A percentile compares a stretch with the other conserved stretches of the same genome.
phyloP scores from a whole-genome alignment of 345 rosid species.

The Eucalyptus regnans region DNA sequence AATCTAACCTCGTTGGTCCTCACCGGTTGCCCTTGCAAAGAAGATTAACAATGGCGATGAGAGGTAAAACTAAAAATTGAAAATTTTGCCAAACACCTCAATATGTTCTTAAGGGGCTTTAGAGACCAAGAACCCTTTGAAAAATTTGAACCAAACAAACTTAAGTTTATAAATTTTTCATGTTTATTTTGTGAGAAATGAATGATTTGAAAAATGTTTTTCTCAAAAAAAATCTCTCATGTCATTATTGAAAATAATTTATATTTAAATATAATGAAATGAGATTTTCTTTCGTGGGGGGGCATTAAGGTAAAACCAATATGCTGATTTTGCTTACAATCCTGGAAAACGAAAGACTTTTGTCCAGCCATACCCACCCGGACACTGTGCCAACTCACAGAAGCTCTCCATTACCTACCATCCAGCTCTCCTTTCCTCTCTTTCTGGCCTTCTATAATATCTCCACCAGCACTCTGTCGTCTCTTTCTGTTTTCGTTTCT shows the following conservation, averaged over 20 bases:
- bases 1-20: too few species aligned
- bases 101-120: accelerated
- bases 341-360: not conserved
- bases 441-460: conserved; percentile 3
- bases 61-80: too few species aligned
- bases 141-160: too few species aligned
- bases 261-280: not conserved
- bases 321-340: not conserved
- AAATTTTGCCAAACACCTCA: too few species aligned
- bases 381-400: not conserved
- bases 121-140: accelerated
- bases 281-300: not conserved
- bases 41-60: too few species aligned
- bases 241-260: accelerated
- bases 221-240: accelerated
- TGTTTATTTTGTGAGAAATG: accelerated
- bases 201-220: not conserved
- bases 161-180: not conserved
- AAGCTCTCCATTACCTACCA: conserved; percentile 4
- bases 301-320: not conserved
- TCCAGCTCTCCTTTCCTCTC: conserved; percentile 1
- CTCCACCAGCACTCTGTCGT: not conserved
- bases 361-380: not conserved
- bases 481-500: not conserved
- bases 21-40: too few species aligned